A percentile compares a stretch with the other conserved stretches of the same genome.
Evolutionary conservation across 306 rosid genomes (phyloP).

Genomic region (Sechiopsis laciniata): DNA sequence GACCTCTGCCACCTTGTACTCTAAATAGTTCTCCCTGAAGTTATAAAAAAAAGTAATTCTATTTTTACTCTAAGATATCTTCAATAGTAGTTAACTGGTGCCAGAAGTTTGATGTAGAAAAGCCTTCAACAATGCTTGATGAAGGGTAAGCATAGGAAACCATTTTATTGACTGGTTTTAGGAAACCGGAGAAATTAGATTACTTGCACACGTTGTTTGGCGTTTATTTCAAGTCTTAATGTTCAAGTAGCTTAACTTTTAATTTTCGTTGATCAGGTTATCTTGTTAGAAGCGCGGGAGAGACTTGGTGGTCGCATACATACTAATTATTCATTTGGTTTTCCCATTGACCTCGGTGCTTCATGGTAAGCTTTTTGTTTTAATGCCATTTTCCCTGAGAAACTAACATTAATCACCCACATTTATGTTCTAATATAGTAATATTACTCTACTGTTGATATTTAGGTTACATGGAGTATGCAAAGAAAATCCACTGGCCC

Average conservation of each 20-base stretch:
- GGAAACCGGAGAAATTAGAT: not conserved
- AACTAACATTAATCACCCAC: not conserved
- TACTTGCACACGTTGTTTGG: not conserved
- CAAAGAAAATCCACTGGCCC: slow-evolving; percentile 93
- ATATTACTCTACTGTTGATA: slow-evolving; percentile 12
- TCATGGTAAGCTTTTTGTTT: slow-evolving; percentile 57
- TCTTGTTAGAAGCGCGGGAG: slow-evolving; percentile 77
- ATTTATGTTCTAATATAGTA: not conserved
- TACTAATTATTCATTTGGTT: slow-evolving; percentile 91
- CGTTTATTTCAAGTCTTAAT: not conserved
- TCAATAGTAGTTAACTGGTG: not conserved
- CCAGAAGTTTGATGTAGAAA: not conserved
- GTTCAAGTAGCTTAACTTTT: not conserved
- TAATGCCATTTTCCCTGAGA: not conserved
- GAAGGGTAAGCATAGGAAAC: slow-evolving; percentile 6
- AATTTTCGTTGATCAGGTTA: slow-evolving; percentile 46
- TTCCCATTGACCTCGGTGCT: slow-evolving; percentile 93
- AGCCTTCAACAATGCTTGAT: not conserved
- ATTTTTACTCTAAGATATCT: not conserved
- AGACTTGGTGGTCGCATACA: slow-evolving; percentile 88
- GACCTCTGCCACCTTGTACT: not conserved
- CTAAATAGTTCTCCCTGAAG: not conserved
- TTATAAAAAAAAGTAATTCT: not conserved
- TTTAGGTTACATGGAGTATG: slow-evolving; percentile 97
- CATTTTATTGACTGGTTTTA: not conserved